Evolutionary conservation across 768 basidiomycete genomes (phyloP).

Genomic region (Pulveroboletus sp.): DNA sequence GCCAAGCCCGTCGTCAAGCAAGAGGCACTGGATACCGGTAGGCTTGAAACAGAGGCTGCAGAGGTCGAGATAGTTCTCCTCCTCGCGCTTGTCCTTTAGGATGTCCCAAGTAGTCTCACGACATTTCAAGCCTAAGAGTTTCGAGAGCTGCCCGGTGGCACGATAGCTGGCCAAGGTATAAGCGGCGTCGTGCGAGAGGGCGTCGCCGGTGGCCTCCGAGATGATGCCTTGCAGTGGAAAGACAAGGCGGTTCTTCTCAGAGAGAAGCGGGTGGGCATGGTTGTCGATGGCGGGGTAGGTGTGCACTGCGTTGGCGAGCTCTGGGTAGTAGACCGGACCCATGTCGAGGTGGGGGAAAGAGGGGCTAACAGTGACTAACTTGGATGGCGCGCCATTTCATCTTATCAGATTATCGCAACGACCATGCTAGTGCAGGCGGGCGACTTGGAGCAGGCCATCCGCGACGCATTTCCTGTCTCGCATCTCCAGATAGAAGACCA

Average conservation of each 20-base stretch:
- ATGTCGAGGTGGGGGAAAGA: conserved; percentile 3
- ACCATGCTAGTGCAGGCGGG: conserved; percentile 57
- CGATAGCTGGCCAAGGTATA: conserved; percentile 58
- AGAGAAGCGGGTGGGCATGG: conserved; percentile 71
- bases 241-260: conserved; percentile 37
- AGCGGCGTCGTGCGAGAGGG: conserved; percentile 46
- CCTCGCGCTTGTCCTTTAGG: conserved; percentile 45
- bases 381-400: neutral
- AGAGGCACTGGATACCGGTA: conserved; percentile 60
- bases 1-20: conserved; percentile 72
- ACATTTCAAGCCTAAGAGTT: conserved; percentile 42
- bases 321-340: conserved; percentile 12
- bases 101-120: conserved; percentile 51
- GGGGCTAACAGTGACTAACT: conserved; percentile 8
- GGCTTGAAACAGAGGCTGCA: conserved; percentile 53
- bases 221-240: conserved; percentile 62
- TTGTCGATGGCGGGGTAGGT: conserved; percentile 66
- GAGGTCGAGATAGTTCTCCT: conserved; percentile 50
- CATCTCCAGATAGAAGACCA: conserved; percentile 74
- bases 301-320: conserved; percentile 19
- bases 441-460: conserved; percentile 61
- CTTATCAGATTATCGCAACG: conserved; percentile 16
- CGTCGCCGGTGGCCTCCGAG: conserved; percentile 58
- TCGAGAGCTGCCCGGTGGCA: conserved; percentile 51
- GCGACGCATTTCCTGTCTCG: conserved; percentile 55